A percentile compares a stretch with the other conserved stretches of the same genome.
Conservation (phyloP, 1,284 basidiomycete species). For the Singerocomus inundabilis region DNA sequence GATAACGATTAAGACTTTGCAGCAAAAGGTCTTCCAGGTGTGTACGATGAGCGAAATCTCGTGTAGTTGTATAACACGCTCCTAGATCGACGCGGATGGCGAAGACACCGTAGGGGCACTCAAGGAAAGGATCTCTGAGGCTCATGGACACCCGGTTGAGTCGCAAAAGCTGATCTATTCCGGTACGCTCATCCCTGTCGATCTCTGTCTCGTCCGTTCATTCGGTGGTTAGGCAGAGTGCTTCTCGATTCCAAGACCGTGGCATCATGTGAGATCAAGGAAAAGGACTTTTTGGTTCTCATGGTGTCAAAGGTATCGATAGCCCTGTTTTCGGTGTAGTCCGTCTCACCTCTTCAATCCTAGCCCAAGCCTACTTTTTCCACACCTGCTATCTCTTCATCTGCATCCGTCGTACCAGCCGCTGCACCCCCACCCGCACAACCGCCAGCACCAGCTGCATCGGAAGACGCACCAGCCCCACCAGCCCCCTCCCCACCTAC, state of each 20-base stretch:
- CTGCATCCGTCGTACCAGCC: slow-evolving; percentile 29
- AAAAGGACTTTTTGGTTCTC: slow-evolving; percentile 98
- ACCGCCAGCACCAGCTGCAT: slow-evolving; percentile 27
- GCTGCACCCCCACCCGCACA: slow-evolving; percentile 34
- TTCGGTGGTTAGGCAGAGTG: slow-evolving; percentile 74
- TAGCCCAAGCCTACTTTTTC: slow-evolving; percentile 58
- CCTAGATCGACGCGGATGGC: slow-evolving; percentile 78
- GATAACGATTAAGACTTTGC: slow-evolving; percentile 91
- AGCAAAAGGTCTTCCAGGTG: slow-evolving; percentile 84
- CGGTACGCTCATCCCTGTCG: slow-evolving; percentile 46
- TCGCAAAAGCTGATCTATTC: slow-evolving; percentile 96
- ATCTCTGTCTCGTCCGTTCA: slow-evolving; percentile 6
- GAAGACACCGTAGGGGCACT: slow-evolving; percentile 75
- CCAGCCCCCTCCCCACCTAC: slow-evolving; percentile 7
- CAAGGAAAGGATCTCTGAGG: slow-evolving; percentile 82
- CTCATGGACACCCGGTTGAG: slow-evolving; percentile 73
- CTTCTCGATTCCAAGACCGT: slow-evolving; percentile 88
- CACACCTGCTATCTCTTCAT: slow-evolving; percentile 31
- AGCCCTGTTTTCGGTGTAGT: neutral
- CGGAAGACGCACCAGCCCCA: slow-evolving; percentile 9
- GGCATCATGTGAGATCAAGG: slow-evolving; percentile 89
- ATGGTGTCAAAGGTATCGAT: slow-evolving; percentile 91
- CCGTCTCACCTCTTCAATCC: slow-evolving; percentile 7
- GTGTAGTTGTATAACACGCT: slow-evolving; percentile 1
- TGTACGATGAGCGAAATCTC: slow-evolving; percentile 13